phyloP scores from a whole-genome alignment of 2,329 filamentous ascomycete genomes.

The Apiospora arundinis region DNA sequence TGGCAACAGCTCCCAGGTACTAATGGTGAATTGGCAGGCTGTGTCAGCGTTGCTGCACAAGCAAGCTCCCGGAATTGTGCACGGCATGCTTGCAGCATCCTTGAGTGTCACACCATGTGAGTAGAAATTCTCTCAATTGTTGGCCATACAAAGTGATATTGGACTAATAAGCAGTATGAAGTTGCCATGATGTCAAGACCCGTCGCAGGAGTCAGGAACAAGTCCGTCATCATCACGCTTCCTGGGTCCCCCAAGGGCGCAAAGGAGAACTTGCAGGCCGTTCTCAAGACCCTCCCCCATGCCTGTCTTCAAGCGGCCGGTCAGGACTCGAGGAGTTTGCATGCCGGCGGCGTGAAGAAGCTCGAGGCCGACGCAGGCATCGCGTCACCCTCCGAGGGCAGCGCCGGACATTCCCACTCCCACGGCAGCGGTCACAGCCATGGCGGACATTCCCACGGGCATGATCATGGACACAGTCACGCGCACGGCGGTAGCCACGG shows the following conservation, averaged over 20 bases:
- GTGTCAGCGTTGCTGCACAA: slow-evolving; percentile 81
- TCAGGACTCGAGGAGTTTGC: slow-evolving; percentile 78
- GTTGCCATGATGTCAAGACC: slow-evolving; percentile 97
- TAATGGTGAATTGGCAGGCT: slow-evolving; percentile 57
- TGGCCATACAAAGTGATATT: neutral
- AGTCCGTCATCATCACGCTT: slow-evolving; percentile 83
- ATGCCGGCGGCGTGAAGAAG: slow-evolving; percentile 81
- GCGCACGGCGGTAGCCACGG: slow-evolving; percentile 59
- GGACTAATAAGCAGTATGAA: slow-evolving; percentile 44
- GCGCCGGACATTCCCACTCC: slow-evolving; percentile 28
- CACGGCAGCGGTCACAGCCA: neutral
- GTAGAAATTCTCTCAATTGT: slow-evolving; percentile 38
- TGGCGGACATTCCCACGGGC: slow-evolving; percentile 35
- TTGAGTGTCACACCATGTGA: slow-evolving; percentile 87
- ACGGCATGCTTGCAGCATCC: slow-evolving; percentile 90
- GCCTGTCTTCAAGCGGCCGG: slow-evolving; percentile 91
- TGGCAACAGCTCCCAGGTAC: neutral
- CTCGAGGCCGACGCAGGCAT: slow-evolving; percentile 85
- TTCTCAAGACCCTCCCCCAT: slow-evolving; percentile 91
- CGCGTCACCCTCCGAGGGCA: slow-evolving; percentile 29
- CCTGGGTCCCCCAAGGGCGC: slow-evolving; percentile 96
- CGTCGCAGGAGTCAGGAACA: slow-evolving; percentile 84
- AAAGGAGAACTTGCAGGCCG: slow-evolving; percentile 86
- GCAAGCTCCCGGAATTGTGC: slow-evolving; percentile 88
- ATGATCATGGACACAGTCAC: slow-evolving; percentile 50